These are phyloP conservation scores for Aspergillus fijiensis DNA, from an alignment of 2,329 filamentous ascomycete genomes.

Conservation along the genomic window DNA sequence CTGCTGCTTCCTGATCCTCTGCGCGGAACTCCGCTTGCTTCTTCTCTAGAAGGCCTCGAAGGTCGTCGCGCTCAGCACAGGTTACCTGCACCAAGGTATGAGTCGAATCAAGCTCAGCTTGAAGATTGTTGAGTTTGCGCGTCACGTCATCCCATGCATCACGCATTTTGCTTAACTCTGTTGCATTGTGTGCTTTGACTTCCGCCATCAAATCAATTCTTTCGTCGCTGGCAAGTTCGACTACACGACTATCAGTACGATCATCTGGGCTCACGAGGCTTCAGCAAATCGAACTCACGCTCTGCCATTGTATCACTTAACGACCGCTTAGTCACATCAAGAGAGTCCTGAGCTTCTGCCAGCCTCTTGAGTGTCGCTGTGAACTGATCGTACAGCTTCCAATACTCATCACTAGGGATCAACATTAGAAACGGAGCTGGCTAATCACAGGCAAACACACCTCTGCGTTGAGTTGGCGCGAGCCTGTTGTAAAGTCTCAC, in stretches of 20 bases:
- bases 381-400: constrained; percentile 43
- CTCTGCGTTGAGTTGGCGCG: constrained; percentile 38
- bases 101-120: constrained; percentile 42
- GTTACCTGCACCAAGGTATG: constrained; percentile 39
- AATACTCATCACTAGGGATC: constrained; percentile 39
- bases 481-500: constrained; percentile 32
- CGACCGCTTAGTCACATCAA: constrained; percentile 37
- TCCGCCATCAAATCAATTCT: constrained; percentile 40
- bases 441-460: constrained; percentile 21
- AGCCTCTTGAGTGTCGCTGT: constrained; percentile 38
- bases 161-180: constrained; percentile 36
- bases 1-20: constrained; percentile 42
- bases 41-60: constrained; percentile 40
- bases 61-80: constrained; percentile 40
- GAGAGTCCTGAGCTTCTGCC: constrained; percentile 38
- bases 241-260: constrained; percentile 28
- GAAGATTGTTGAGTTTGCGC: constrained; percentile 37
- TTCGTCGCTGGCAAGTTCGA: constrained; percentile 38
- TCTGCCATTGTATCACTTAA: constrained; percentile 39
- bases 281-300: constrained; percentile 27
- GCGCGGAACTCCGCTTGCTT: constrained; percentile 40
- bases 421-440: constrained; percentile 6
- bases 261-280: not conserved
- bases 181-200: constrained; percentile 36
- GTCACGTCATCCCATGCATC: constrained; percentile 35